These are phyloP conservation scores for Vicia faba DNA, from an alignment of 306 rosid species.

Conservation along the genomic window DNA sequence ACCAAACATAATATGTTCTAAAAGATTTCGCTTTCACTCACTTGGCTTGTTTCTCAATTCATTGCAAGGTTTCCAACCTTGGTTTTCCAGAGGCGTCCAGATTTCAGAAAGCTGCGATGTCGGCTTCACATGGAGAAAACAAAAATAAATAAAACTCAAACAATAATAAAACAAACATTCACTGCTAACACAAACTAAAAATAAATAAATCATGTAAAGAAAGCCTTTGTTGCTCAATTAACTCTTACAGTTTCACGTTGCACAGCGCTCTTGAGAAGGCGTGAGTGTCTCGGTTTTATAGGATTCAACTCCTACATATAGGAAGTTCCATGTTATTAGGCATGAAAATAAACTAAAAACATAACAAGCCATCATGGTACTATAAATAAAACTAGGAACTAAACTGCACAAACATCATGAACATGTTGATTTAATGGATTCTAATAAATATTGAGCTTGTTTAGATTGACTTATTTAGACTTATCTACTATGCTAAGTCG, in stretches of 20 bases:
- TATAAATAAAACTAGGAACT: not conserved
- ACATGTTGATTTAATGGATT: slow-evolving; percentile 16
- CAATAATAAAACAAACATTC: not conserved
- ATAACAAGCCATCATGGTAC: not conserved
- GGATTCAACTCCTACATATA: slow-evolving; percentile 67
- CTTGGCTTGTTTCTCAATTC: slow-evolving; percentile 57
- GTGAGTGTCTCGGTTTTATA: slow-evolving; percentile 80
- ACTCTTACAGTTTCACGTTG: slow-evolving; percentile 73
- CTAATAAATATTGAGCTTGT: slow-evolving; percentile 7
- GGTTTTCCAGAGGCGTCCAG: slow-evolving; percentile 70
- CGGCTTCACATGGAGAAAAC: slow-evolving; percentile 52
- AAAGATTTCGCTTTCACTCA: slow-evolving; percentile 47
- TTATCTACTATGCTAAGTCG: not conserved
- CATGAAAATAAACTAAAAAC: slow-evolving; percentile 9
- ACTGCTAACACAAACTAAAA: slow-evolving; percentile 13
- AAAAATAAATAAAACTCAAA: not conserved
- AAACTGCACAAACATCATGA: not conserved
- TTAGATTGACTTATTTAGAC: not conserved
- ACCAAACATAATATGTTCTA: slow-evolving; percentile 12
- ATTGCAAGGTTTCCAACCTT: slow-evolving; percentile 69
- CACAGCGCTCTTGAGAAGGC: slow-evolving; percentile 80
- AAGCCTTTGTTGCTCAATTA: slow-evolving; percentile 39
- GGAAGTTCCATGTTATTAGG: slow-evolving; percentile 27
- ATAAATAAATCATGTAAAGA: slow-evolving; percentile 13
- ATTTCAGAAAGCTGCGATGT: slow-evolving; percentile 57